Conservation (phyloP, 352 stramenopile genomes). For the Phytophthora macrochlamydospora region DNA sequence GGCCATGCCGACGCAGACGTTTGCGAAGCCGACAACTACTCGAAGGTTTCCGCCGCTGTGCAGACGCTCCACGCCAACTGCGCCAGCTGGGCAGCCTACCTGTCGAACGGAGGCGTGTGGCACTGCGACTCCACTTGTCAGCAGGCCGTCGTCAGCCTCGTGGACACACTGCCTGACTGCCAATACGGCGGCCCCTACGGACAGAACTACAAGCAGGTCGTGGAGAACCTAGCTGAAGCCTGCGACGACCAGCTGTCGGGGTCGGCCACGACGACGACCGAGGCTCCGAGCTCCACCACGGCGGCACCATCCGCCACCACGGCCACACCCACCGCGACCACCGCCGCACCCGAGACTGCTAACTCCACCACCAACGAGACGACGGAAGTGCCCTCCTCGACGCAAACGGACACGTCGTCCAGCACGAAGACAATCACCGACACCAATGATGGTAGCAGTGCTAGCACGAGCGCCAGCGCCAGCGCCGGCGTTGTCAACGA, state of each 20-base stretch:
- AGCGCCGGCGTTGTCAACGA: background rate
- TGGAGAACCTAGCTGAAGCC: conserved; percentile 3
- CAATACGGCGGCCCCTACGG: conserved; percentile 17
- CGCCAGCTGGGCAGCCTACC: conserved; percentile 15
- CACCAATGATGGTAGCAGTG: background rate
- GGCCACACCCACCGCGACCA: conserved; percentile 1
- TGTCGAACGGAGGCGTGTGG: conserved; percentile 17
- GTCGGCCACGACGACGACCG: background rate
- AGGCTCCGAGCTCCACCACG: background rate
- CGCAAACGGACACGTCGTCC: background rate
- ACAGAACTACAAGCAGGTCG: conserved; percentile 18
- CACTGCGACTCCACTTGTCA: conserved; percentile 17
- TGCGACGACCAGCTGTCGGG: background rate
- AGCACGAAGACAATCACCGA: conserved; percentile 3
- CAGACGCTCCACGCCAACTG: conserved; percentile 14
- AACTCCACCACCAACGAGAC: too few relatives aligned
- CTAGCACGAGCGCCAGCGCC: conserved; percentile 1
- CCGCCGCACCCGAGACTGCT: too few relatives aligned
- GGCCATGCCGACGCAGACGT: background rate
- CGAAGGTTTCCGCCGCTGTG: background rate
- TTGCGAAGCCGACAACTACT: conserved; percentile 4
- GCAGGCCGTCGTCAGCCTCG: conserved; percentile 11
- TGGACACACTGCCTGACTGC: conserved; percentile 12
- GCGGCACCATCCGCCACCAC: background rate
- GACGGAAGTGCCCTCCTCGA: background rate